Evolutionary conservation across 768 basidiomycete species (phyloP).

Genomic region (Lactarius hengduanensis): DNA sequence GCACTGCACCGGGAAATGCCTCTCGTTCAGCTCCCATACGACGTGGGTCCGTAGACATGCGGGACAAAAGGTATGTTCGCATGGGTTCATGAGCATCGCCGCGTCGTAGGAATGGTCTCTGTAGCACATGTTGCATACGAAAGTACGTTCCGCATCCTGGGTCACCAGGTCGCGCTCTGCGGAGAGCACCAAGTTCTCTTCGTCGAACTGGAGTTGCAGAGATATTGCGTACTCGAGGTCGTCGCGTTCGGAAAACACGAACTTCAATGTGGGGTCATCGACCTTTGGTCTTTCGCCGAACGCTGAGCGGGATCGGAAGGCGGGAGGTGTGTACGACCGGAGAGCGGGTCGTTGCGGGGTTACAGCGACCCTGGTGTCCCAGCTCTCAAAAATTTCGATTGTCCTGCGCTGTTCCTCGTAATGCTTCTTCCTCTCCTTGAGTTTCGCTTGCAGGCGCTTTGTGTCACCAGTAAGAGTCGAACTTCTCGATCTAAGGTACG

Average conservation of each 20-base stretch:
- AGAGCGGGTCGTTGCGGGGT: background rate
- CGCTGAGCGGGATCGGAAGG: background rate
- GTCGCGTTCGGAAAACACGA: background rate
- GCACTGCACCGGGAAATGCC: conserved; percentile 4
- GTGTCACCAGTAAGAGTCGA: background rate
- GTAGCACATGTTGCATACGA: background rate
- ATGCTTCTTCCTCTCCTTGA: background rate
- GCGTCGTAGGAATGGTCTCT: background rate
- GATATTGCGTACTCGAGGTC: background rate
- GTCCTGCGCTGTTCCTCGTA: background rate
- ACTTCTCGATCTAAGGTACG: background rate
- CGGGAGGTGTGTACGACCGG: background rate
- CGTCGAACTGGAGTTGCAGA: background rate
- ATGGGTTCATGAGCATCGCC: background rate
- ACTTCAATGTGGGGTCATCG: background rate
- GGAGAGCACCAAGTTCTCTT: conserved; percentile 1
- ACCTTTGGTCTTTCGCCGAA: background rate
- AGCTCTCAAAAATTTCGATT: background rate
- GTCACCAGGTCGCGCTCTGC: background rate
- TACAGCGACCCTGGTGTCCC: background rate
- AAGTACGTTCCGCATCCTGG: background rate
- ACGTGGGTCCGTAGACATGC: background rate
- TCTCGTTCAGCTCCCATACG: background rate
- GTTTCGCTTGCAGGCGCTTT: background rate
- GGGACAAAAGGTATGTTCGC: background rate